Evolutionary conservation across 2,329 filamentous ascomycete genomes (phyloP), one percentile per base, ranked within the genome.

Genomic region (Aphanoascus verrucosus): DNA sequence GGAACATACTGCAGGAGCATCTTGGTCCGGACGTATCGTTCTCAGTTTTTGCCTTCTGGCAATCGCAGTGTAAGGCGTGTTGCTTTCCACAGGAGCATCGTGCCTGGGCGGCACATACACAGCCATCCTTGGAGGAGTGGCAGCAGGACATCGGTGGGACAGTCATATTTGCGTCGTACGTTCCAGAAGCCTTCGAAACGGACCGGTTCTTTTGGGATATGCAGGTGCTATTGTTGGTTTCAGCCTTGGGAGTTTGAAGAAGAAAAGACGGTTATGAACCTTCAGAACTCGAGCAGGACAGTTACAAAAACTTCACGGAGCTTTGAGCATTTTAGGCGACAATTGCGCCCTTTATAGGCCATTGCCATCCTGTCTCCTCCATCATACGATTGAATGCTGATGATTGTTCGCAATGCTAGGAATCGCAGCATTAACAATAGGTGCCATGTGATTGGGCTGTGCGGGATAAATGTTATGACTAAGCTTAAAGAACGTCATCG

Each of bases 41-140:
- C 77, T 96, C 90, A 14, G 75, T 71, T 3, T 77, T 59, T 3
- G 89, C 79, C 70, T 88, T 90, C 63, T 81, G 81, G 74, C 91
- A 96, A 58, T 77, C 85, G 80, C 91, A 97, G 68, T 90, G 78
- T 47, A 95, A 81, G 48, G 91, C 91, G 3, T 83, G 81, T 67
- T 93, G 80, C 76, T 95, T 83, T 66, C 91, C 91, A 69, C 91
- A 97, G 14, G 88, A 94, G 81, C 89, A 95, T 57, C 71, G 81
- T 57, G 80, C 78, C 62, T 81, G 77, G 52, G 74, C 70, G 38
- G 77, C 77, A 62, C 78, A 81, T 60, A 77, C 75, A 62, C 80
- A 83, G 63, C 73, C 69, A 62, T 72, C 73, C 59, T 74, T 63
- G 62, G 76, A 73, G 61, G 76, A 77, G 68, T 77, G 77, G 69